Evolutionary conservation across 139 green algal genomes (phyloP), one percentile per base, ranked within the genome.

Genomic region (Haematococcus sp.): DNA sequence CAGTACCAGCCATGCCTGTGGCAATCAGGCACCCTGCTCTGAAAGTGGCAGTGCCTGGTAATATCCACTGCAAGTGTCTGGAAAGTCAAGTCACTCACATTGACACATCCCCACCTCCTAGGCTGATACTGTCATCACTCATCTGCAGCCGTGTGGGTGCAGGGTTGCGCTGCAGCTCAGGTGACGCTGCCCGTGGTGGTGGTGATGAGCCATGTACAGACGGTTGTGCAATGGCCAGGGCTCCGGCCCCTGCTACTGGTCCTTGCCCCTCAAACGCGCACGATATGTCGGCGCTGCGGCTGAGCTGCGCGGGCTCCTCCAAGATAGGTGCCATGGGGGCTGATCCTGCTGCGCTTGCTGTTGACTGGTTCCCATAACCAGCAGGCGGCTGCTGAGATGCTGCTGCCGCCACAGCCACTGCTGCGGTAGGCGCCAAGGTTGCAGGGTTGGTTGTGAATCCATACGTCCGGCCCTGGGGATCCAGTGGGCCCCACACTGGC

Each of bases 401-500:
- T n/a, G 58, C 58, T 34, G 25, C 58, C 58, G 25, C 58, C 4
- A 22, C 25, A 17, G n/a, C 20, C 20, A 15, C 58, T 35, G 58
- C 58, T 40, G 58, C 58, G 25, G 58, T 4, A 20, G 58, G 11
- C 9, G 63, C 22, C 20, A 70, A 4, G 16, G 34, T 34, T 2
- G 30, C 66, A 2, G 66, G 66, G 25, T 2, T 46, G 44, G 66
- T 61, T 4, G 66, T 72, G 66, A 44, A 72, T 17, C 66, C 66
- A 27, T 63, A 72, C 3, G 46, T 27, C 25, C 34, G 32, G 66
- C 66, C 66, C 65, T 72, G 55, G 22, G 75, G 59, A 67, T 87
- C 84, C 56, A 89, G 71, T 3, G 84, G 55, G 0, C 81, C 84
- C 84, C 84, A 89, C 56, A 89, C 84, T 67, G 74, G 78, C 66